Evolutionary conservation across 306 rosid species (phyloP), one percentile per base, ranked within the genome.

Genomic region (Vigna angularis): DNA sequence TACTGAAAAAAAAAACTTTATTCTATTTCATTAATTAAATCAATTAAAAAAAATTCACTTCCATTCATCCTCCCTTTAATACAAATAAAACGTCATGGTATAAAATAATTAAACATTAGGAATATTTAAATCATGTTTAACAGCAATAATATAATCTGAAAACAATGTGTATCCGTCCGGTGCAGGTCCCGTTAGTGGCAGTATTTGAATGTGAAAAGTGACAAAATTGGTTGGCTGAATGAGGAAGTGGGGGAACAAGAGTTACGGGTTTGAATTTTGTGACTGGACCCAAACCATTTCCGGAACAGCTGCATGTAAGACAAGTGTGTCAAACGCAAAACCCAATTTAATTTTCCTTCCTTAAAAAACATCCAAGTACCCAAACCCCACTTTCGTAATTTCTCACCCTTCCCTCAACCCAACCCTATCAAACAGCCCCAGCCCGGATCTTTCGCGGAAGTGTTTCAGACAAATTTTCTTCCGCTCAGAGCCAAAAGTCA

Each of bases 371-470:
- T 40, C 17, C 10, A 67, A 26, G 14, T 16, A 1, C 2, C 5
- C 0, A 3, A 0, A 47, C 75, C 88, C 87, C 32, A 66, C 14
- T 82, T 69, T 28, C 15, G 93, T 84, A 58, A 84, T 65, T 1
- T 0, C 0, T 0, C 1, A 13, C 4, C 10, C 36, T 13, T 9
- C 34, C 56, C 55, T 64, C 52, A 73, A 85, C 78, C 78, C n/a
- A 79, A 61, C 70, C 85, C 85, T 76, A 84, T 70, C 79, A 82
- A 84, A 78, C 85, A 85, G 83, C 85, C 96, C 83, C 71, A 86
- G 84, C 86, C 96, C 91, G 97, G 97, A 90, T 88, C 89, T 87
- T 91, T 87, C 93, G 93, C 97, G 84, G 82, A 86, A 88, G 66
- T 91, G 94, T 86, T 91, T 85, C 83, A 81, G 98, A 90, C 97